Evolutionary conservation across 257 asterid genomes (phyloP).

Genomic region (Solanum tarapatanum): DNA sequence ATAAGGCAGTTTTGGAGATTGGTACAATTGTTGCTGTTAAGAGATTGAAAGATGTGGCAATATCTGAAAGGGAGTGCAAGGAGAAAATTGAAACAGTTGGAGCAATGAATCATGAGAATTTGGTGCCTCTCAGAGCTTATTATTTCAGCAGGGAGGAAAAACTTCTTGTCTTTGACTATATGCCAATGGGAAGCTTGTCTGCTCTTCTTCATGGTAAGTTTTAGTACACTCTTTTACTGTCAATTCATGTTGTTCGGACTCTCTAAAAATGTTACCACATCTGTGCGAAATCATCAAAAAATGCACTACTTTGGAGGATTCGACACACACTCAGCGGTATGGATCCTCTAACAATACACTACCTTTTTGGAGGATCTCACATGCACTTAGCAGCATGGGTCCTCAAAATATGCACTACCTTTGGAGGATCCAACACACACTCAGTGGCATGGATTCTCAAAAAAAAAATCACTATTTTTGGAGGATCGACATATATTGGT

Average conservation of each 20-base stretch:
- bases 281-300: accelerated
- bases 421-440: not conserved
- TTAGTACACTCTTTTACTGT: not conserved
- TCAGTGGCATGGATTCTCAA: not conserved
- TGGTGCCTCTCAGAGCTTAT: slow-evolving; percentile 81
- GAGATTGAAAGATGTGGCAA: slow-evolving; percentile 69
- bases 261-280: not conserved
- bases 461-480: not conserved
- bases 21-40: slow-evolving; percentile 81
- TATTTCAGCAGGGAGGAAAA: slow-evolving; percentile 79
- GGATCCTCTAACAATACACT: not conserved
- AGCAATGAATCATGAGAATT: slow-evolving; percentile 58
- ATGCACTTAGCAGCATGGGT: not conserved
- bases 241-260: not conserved
- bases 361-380: not conserved
- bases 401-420: not conserved
- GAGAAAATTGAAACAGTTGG: slow-evolving; percentile 68
- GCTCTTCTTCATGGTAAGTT: slow-evolving; percentile 71
- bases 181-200: slow-evolving; percentile 90
- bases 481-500: not conserved
- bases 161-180: slow-evolving; percentile 78
- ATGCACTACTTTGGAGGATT: not conserved
- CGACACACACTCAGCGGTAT: not conserved
- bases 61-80: slow-evolving; percentile 51
- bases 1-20: slow-evolving; percentile 78